Conservation (phyloP, 2,329 filamentous ascomycete species). For the Fusarium continuum region DNA sequence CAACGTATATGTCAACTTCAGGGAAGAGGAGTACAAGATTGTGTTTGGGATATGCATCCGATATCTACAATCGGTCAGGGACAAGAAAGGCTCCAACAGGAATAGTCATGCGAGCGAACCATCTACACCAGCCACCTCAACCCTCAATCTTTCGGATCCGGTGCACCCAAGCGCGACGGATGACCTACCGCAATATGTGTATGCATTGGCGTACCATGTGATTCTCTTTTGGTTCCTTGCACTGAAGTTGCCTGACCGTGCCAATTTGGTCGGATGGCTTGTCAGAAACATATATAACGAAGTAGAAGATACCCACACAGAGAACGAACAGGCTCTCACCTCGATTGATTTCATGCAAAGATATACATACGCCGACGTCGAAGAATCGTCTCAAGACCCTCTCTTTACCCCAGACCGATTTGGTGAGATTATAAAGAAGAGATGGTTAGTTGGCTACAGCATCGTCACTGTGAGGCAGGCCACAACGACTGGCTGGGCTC, state of each 20-base stretch:
- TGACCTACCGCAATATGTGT: conserved; percentile 91
- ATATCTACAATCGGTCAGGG: conserved; percentile 88
- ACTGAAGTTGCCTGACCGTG: conserved; percentile 83
- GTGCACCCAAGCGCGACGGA: conserved; percentile 58
- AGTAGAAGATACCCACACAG: conserved; percentile 72
- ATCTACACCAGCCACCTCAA: conserved; percentile 42
- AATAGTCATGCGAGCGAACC: conserved; percentile 58
- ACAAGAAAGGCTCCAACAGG: conserved; percentile 63
- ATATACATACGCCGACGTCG: conserved; percentile 84
- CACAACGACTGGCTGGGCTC: conserved; percentile 71
- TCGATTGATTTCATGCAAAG: conserved; percentile 96
- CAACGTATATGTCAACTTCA: conserved; percentile 85
- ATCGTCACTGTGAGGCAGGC: conserved; percentile 80
- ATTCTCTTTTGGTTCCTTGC: conserved; percentile 98
- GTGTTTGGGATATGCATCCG: conserved; percentile 96
- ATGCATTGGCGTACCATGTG: conserved; percentile 91
- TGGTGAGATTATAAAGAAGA: conserved; percentile 71
- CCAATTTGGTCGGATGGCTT: conserved; percentile 89
- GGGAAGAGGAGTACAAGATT: conserved; percentile 90
- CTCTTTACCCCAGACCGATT: conserved; percentile 72
- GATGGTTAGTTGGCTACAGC: conserved; percentile 78
- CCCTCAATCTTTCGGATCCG: conserved; percentile 29
- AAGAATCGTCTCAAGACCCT: conserved; percentile 75
- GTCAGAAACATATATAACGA: conserved; percentile 86
- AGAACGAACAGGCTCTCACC: conserved; percentile 92